Conservation (phyloP, 2,329 filamentous ascomycete genomes). For the Bipolaris oryzae region DNA sequence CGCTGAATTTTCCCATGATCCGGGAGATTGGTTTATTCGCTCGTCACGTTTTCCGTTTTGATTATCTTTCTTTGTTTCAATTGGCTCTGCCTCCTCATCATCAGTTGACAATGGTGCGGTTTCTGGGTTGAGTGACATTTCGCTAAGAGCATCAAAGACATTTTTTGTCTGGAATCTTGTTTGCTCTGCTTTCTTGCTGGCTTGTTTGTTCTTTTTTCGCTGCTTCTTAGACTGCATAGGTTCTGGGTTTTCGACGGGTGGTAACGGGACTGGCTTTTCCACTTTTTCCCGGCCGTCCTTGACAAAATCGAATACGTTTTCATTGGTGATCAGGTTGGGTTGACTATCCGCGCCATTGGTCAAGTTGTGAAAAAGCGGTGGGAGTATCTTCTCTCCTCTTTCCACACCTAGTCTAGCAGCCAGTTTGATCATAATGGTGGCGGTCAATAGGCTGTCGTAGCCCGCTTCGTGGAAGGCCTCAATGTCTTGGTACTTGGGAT, state of each 20-base stretch:
- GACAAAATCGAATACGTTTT: constrained; percentile 20
- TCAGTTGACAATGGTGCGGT: constrained; percentile 12
- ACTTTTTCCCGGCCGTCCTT: constrained; percentile 27
- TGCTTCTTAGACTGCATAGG: constrained; percentile 14
- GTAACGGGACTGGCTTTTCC: constrained; percentile 19
- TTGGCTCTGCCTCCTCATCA: constrained; percentile 13
- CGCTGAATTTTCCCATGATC: constrained; percentile 29
- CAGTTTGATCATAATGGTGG: constrained; percentile 63
- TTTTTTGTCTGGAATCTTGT: constrained; percentile 35
- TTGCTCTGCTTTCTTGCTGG: constrained; percentile 5
- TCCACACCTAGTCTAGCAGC: constrained; percentile 58
- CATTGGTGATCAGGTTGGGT: not conserved
- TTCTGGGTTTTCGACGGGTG: constrained; percentile 16
- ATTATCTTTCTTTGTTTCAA: not conserved
- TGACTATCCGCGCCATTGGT: not conserved
- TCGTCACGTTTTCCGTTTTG: constrained; percentile 8
- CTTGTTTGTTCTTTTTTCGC: constrained; percentile 22
- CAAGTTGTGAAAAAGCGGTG: not conserved
- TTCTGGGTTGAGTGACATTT: constrained; percentile 13
- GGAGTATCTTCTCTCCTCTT: constrained; percentile 1
- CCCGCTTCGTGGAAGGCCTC: constrained; percentile 65
- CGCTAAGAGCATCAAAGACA: constrained; percentile 32
- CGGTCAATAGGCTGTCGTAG: constrained; percentile 67
- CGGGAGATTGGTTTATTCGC: not conserved
- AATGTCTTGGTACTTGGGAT: constrained; percentile 50